Percentiles rank a stretch among this genome's conserved stretches.
Evolutionary conservation across 2,329 filamentous ascomycete genomes (phyloP).

Genomic region (Davidsoniella neocaledoniae): DNA sequence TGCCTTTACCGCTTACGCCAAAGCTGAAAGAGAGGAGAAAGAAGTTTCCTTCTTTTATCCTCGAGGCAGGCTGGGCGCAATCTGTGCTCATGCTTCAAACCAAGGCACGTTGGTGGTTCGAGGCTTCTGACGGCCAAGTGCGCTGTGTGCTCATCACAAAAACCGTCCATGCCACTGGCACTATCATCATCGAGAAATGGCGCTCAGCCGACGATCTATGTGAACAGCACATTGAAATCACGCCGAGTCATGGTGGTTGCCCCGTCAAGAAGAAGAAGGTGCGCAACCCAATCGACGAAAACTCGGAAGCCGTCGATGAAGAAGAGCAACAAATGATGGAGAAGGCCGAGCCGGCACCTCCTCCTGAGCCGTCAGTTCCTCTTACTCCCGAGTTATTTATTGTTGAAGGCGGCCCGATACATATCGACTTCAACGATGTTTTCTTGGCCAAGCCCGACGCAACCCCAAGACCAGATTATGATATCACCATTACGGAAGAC

Average conservation of each 20-base stretch:
- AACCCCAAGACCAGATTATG: background rate
- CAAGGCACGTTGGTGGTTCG: slow-evolving; percentile 9
- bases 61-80: slow-evolving; percentile 4
- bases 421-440: slow-evolving; percentile 4
- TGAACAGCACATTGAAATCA: slow-evolving; percentile 3
- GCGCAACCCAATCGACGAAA: background rate
- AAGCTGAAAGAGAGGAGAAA: slow-evolving; percentile 1
- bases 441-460: slow-evolving; percentile 4
- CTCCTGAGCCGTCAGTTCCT: background rate
- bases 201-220: background rate
- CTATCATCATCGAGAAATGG: slow-evolving; percentile 8
- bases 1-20: background rate
- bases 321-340: background rate
- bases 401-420: slow-evolving; percentile 2
- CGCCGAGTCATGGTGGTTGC: background rate
- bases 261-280: slow-evolving; percentile 6
- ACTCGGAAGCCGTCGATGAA: background rate
- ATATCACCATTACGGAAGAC: slow-evolving; percentile 8
- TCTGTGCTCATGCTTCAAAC: slow-evolving; percentile 10
- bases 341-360: slow-evolving; percentile 7
- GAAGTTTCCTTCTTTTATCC: slow-evolving; percentile 7
- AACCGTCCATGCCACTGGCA: slow-evolving; percentile 6
- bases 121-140: slow-evolving; percentile 6
- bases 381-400: slow-evolving; percentile 15
- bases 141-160: slow-evolving; percentile 4